Percentiles rank a stretch among this genome's conserved stretches.
phyloP scores from a whole-genome alignment of 805 yeast genomes.

The Yamadazyma akitaensis region DNA sequence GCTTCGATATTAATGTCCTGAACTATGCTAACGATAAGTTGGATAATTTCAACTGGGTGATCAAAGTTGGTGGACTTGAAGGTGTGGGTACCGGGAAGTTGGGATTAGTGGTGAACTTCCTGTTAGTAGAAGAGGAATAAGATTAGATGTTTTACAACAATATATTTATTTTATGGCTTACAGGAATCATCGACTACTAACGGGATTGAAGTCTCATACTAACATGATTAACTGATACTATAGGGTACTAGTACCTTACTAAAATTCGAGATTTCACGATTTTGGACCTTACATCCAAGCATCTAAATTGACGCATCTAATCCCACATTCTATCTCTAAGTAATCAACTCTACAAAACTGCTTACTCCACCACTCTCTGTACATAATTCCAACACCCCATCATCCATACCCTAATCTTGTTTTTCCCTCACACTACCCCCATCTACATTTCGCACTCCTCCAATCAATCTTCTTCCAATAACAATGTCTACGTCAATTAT shows the following conservation, averaged over 20 bases:
- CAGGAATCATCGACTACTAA: too few relatives aligned
- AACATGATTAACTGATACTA: too few relatives aligned
- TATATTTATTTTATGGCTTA: neutral
- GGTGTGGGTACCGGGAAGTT: conserved; percentile 29
- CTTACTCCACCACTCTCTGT: neutral
- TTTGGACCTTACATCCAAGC: too few relatives aligned
- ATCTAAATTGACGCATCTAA: too few relatives aligned
- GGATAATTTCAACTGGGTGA: conserved; percentile 45
- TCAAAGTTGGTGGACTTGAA: conserved; percentile 36
- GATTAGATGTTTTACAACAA: neutral
- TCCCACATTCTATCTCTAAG: neutral
- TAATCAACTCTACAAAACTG: neutral
- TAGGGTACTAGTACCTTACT: too few relatives aligned
- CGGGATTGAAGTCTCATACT: too few relatives aligned
- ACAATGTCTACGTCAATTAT: conserved; percentile 54
- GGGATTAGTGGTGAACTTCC: conserved; percentile 38
- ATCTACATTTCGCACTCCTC: conserved; percentile 5
- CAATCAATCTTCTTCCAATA: conserved; percentile 7
- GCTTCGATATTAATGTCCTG: conserved; percentile 43
- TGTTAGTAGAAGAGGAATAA: conserved; percentile 30
- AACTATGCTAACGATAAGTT: conserved; percentile 42
- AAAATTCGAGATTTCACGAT: too few relatives aligned
- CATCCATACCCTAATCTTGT: neutral
- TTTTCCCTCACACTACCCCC: neutral
- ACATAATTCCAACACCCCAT: neutral